A percentile compares a stretch with the other conserved stretches of the same genome.
These are phyloP conservation scores for Microstegium vimineum DNA, from an alignment of 176 grass and related monocot species.

Conservation along the genomic window DNA sequence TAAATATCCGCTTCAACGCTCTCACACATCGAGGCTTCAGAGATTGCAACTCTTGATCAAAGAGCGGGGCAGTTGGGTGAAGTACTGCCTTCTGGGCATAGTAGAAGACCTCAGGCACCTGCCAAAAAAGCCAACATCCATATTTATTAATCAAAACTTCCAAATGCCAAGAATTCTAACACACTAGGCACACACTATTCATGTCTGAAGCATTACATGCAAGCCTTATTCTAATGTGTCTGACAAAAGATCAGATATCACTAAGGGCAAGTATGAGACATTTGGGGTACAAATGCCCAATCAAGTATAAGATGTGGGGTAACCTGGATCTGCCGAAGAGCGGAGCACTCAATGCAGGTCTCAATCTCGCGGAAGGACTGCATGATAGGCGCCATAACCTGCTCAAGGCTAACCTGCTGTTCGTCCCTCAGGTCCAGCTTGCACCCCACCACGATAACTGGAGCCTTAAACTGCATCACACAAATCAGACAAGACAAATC, in stretches of 20 bases:
- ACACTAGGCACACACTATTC: neutral
- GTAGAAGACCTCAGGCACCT: constrained; percentile 93
- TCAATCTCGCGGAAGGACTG: constrained; percentile 90
- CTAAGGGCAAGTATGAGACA: neutral
- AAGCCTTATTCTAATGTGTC: neutral
- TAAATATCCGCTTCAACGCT: constrained; percentile 94
- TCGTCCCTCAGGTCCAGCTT: constrained; percentile 92
- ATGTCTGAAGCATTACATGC: neutral
- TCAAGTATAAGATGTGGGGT: neutral
- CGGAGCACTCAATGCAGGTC: constrained; percentile 96
- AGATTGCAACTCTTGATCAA: constrained; percentile 91
- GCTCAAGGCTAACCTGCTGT: constrained; percentile 79
- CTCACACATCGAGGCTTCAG: constrained; percentile 88
- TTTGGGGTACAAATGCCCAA: neutral
- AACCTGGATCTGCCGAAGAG: constrained; percentile 98
- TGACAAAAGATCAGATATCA: neutral
- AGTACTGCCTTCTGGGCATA: constrained; percentile 97
- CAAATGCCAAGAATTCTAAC: neutral
- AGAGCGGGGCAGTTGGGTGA: constrained; percentile 88
- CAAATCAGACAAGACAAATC: constrained; percentile 11
- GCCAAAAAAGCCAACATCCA: neutral
- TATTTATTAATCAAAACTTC: neutral
- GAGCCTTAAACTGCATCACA: constrained; percentile 58
- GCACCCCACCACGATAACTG: constrained; percentile 84
- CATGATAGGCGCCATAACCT: constrained; percentile 97